phyloP scores from a whole-genome alignment of 768 basidiomycete species.

The Lentinula boryana region DNA sequence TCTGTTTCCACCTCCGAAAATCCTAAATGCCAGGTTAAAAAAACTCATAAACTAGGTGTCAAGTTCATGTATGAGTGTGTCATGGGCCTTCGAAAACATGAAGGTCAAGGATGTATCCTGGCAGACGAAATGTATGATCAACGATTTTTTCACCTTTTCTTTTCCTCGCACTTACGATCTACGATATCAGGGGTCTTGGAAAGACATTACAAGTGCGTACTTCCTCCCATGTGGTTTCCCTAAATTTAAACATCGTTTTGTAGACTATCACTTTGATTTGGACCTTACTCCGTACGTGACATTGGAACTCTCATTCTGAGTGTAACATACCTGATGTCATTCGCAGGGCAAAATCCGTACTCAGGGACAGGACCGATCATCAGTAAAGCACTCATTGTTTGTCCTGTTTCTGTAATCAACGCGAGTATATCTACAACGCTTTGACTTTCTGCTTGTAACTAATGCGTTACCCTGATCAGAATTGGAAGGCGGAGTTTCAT shows the following conservation, averaged over 20 bases:
- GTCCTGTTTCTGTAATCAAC: constrained; percentile 85
- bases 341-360: constrained; percentile 79
- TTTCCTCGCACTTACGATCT: constrained; percentile 6
- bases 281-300: constrained; percentile 59
- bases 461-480: constrained; percentile 35
- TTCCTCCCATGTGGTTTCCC: background rate
- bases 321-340: background rate
- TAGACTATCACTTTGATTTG: constrained; percentile 90
- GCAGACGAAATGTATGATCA: constrained; percentile 85
- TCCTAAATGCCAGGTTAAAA: background rate
- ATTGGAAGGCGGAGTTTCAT: constrained; percentile 93
- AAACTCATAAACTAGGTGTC: constrained; percentile 39
- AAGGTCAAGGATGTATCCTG: constrained; percentile 90
- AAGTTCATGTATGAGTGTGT: constrained; percentile 94
- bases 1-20: constrained; percentile 11
- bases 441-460: background rate
- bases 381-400: constrained; percentile 86
- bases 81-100: constrained; percentile 89
- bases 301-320: background rate
- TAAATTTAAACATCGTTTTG: background rate
- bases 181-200: constrained; percentile 73
- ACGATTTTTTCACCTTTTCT: background rate
- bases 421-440: constrained; percentile 34
- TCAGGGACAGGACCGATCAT: constrained; percentile 46
- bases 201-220: constrained; percentile 75